Evolutionary conservation across 352 stramenopile genomes (phyloP), one percentile per base, ranked within the genome.

Genomic region (Phytophthora palmivora): DNA sequence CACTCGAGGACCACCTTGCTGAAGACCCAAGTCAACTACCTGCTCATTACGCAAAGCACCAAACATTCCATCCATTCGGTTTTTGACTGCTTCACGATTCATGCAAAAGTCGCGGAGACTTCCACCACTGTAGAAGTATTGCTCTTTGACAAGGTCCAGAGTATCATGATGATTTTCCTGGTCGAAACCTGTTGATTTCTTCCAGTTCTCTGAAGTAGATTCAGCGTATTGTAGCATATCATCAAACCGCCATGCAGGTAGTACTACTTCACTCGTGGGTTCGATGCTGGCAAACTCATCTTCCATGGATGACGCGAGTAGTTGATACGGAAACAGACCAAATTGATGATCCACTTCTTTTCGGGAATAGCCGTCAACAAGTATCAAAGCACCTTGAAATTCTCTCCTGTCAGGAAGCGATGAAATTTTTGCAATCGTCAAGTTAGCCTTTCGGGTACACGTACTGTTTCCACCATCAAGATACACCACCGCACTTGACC

Each of bases 81-180:
- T 59, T 39, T 64, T 63, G 5, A 75, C 16, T 44, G 54, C 50
- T 37, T 41, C 18, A 5, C 22, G 48, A 22, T 44, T 26, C 18
- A 21, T 68, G 41, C 62, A 58, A 48, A 72, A 75, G 18, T 64
- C 46, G 19, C 61, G 50, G 5, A 75, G 28, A 72, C 58, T 75
- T 9, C 67, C 67, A 45, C 67, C 67, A 37, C 61, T 72, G 30
- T 69, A 75, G 21, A 64, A 75, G 19, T 71, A 72, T 9, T 75
- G 61, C 11, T 52, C 38, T 4, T 52, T 28, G 11, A 54, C 61
- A 44, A 75, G 52, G 14, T 46, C 44, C 32, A n/a, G 4, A 18
- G 41, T n/a, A n/a, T n/a, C n/a, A n/a, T 53, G 22, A 9, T 30
- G 14, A n/a, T 54, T 19, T 12, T 59, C 37, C n/a, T 58, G 43